A percentile compares a stretch with the other conserved stretches of the same genome.
Evolutionary conservation across 768 basidiomycete genomes (phyloP).

Genomic region (Tricholoma sp.): DNA sequence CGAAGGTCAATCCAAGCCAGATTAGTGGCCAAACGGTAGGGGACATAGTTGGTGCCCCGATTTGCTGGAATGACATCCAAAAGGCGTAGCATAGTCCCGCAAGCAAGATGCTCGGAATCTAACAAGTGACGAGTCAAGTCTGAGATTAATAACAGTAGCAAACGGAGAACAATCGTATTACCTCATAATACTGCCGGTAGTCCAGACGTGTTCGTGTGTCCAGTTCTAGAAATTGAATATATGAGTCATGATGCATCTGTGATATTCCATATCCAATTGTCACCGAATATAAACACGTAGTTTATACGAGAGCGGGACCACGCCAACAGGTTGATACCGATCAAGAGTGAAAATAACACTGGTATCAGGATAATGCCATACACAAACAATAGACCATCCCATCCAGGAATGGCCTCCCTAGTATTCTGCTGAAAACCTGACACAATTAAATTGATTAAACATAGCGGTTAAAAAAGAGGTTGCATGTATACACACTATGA

Average conservation of each 20-base stretch:
- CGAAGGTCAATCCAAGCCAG: constrained; percentile 64
- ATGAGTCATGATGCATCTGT: neutral
- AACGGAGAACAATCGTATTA: constrained; percentile 18
- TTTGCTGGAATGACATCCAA: constrained; percentile 72
- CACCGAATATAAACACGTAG: constrained; percentile 86
- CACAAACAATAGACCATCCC: constrained; percentile 70
- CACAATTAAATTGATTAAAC: neutral
- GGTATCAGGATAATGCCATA: constrained; percentile 77
- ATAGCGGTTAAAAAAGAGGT: neutral
- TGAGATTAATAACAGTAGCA: no score
- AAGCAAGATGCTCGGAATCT: constrained; percentile 83
- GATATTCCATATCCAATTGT: constrained; percentile 10
- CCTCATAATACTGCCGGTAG: constrained; percentile 64
- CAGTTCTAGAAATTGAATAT: constrained; percentile 42
- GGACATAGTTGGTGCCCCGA: constrained; percentile 47
- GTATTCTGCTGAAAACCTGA: constrained; percentile 54
- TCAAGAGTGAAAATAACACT: constrained; percentile 64
- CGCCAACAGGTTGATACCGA: constrained; percentile 78
- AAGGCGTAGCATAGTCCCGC: constrained; percentile 61
- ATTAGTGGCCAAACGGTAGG: constrained; percentile 77
- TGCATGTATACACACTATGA: constrained; percentile 38
- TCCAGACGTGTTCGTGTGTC: constrained; percentile 69
- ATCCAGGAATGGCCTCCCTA: constrained; percentile 53
- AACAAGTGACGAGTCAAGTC: neutral
- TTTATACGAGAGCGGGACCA: constrained; percentile 81